Conservation (phyloP, 208 protist species). For the Trichomonas tenax region DNA sequence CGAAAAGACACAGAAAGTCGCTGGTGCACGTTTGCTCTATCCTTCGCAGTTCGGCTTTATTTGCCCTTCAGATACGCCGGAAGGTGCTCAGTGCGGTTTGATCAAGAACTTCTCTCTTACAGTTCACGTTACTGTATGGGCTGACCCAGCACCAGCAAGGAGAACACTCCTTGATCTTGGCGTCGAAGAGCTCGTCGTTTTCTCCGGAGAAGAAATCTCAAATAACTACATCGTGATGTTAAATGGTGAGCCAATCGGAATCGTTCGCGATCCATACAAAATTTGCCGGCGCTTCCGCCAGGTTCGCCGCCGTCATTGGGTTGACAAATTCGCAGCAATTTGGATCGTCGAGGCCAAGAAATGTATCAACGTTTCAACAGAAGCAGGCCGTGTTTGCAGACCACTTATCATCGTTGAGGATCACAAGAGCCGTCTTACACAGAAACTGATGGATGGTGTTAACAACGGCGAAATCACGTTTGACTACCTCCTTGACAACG, state of each 20-base stretch:
- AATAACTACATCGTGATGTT: conserved; percentile 37
- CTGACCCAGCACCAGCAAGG: not conserved
- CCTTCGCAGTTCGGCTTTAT: conserved; percentile 98
- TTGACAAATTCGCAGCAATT: conserved; percentile 50
- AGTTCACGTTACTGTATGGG: conserved; percentile 78
- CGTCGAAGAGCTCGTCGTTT: conserved; percentile 53
- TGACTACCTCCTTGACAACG: conserved; percentile 64
- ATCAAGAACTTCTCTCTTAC: conserved; percentile 98
- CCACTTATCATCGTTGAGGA: conserved; percentile 78
- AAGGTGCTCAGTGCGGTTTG: conserved; percentile 87
- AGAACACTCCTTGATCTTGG: conserved; percentile 31
- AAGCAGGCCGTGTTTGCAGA: conserved; percentile 71
- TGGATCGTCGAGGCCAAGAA: conserved; percentile 31
- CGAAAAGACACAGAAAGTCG: conserved; percentile 87
- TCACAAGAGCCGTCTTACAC: conserved; percentile 33
- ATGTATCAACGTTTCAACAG: conserved; percentile 62
- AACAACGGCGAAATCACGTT: conserved; percentile 40
- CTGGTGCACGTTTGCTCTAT: conserved; percentile 58
- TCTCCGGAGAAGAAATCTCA: conserved; percentile 61
- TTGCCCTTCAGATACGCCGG: conserved; percentile 95
- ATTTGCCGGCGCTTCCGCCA: conserved; percentile 50
- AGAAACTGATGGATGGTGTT: conserved; percentile 37
- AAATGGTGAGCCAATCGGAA: conserved; percentile 33
- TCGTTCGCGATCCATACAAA: conserved; percentile 34
- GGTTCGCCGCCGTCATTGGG: conserved; percentile 49